Evolutionary conservation across 495 filamentous ascomycete species (phyloP).

Genomic region (Cairneyella variabilis): DNA sequence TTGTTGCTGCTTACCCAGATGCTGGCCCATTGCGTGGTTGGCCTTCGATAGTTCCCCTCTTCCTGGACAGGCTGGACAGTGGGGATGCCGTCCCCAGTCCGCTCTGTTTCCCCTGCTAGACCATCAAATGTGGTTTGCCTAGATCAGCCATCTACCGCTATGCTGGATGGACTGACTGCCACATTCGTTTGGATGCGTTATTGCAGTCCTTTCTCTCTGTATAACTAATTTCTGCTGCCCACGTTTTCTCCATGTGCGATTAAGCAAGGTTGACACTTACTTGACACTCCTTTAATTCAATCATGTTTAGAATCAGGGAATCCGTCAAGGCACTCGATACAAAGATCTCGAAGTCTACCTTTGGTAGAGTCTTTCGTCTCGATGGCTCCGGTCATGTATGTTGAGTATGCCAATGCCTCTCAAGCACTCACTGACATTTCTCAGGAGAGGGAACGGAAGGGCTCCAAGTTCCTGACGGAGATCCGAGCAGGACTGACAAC

Average conservation of each 20-base stretch:
- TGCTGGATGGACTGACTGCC: not conserved
- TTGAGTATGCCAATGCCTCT: not conserved
- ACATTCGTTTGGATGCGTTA: not conserved
- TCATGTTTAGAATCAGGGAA: slow-evolving; percentile 13
- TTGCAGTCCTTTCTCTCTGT: not conserved
- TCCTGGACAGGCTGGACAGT: too few species aligned
- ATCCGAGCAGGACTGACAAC: slow-evolving; percentile 78
- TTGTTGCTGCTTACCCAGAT: not conserved
- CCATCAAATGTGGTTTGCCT: too few species aligned
- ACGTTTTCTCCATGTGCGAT: slow-evolving; percentile 24
- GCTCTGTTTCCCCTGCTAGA: too few species aligned
- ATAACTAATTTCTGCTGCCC: slow-evolving; percentile 15
- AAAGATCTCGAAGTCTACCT: slow-evolving; percentile 38
- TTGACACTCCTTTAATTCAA: slow-evolving; percentile 1
- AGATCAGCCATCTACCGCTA: too few species aligned
- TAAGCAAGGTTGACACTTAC: not conserved
- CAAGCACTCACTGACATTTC: slow-evolving; percentile 1
- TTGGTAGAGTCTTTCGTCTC: slow-evolving; percentile 69
- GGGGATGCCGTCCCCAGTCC: too few species aligned
- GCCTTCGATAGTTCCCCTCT: not conserved
- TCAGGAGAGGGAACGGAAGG: slow-evolving; percentile 50
- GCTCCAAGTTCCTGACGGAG: slow-evolving; percentile 69
- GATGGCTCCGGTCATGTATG: slow-evolving; percentile 65
- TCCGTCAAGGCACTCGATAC: slow-evolving; percentile 28
- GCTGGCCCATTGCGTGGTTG: not conserved